A percentile compares a stretch with the other conserved stretches of the same genome.
phyloP scores from a whole-genome alignment of 495 filamentous ascomycete species.

The Neurospora hispaniola region DNA sequence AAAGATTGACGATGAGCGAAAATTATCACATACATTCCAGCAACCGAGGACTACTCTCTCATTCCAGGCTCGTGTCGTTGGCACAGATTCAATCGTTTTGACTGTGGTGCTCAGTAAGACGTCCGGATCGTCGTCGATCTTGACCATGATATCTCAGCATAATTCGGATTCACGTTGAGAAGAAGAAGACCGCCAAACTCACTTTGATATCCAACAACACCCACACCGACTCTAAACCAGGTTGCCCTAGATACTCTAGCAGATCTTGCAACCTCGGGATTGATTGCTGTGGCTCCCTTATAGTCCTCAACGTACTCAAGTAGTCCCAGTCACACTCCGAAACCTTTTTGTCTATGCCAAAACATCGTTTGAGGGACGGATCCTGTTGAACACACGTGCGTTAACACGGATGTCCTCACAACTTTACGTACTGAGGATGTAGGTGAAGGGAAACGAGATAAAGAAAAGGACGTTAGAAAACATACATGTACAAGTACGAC shows the following conservation, averaged over 20 bases:
- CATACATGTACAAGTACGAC: constrained; percentile 77
- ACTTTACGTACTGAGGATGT: background rate
- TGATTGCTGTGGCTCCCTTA: constrained; percentile 52
- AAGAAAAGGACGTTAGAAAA: background rate
- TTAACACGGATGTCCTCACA: background rate
- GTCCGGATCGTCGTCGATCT: constrained; percentile 57
- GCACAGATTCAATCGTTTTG: constrained; percentile 45
- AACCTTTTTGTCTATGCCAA: constrained; percentile 57
- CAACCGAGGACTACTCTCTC: constrained; percentile 64
- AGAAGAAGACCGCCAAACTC: background rate
- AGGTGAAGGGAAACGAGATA: background rate
- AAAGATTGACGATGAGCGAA: background rate
- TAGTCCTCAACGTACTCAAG: constrained; percentile 55
- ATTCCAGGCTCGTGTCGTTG: constrained; percentile 48
- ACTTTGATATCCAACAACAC: constrained; percentile 84
- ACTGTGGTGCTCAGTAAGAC: constrained; percentile 57
- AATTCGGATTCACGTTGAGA: background rate
- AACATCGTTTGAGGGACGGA: constrained; percentile 64
- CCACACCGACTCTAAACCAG: constrained; percentile 57
- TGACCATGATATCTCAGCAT: background rate
- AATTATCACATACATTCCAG: constrained; percentile 51
- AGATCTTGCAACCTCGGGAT: constrained; percentile 73
- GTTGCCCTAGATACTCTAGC: constrained; percentile 55
- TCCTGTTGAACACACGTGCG: constrained; percentile 45
- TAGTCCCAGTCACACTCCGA: constrained; percentile 66